phyloP scores from a whole-genome alignment of 2,329 filamentous ascomycete genomes.

The Fusarium sp. region DNA sequence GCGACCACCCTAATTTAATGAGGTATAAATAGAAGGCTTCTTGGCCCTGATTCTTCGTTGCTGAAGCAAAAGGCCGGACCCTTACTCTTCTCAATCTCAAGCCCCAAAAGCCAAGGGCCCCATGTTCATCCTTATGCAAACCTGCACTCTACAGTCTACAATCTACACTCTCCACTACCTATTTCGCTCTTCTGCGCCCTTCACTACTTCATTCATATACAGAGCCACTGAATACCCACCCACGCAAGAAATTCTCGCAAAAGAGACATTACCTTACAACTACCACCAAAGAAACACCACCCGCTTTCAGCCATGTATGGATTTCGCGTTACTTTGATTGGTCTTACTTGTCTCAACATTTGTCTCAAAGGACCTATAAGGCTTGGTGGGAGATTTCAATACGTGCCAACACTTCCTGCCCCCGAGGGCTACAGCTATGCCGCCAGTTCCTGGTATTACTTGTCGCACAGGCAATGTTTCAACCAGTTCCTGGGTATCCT shows the following conservation, averaged over 20 bases:
- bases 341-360: neutral
- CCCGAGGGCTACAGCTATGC: constrained; percentile 1
- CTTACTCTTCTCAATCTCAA: neutral
- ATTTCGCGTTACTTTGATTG: neutral
- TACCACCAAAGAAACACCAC: neutral
- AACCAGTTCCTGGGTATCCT: constrained; percentile 6
- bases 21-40: neutral
- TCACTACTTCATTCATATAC: neutral
- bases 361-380: neutral
- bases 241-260: neutral
- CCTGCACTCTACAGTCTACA: neutral
- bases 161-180: neutral
- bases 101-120: neutral
- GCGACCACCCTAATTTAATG: neutral
- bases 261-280: neutral
- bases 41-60: neutral
- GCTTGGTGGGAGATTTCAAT: neutral
- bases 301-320: neutral
- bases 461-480: constrained; percentile 15
- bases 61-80: neutral
- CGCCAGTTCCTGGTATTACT: constrained; percentile 6
- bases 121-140: neutral
- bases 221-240: neutral
- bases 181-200: neutral
- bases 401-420: neutral